Base-by-base conservation (phyloP, 2,329 filamentous ascomycete genomes). In the Ascochyta pisi region DNA sequence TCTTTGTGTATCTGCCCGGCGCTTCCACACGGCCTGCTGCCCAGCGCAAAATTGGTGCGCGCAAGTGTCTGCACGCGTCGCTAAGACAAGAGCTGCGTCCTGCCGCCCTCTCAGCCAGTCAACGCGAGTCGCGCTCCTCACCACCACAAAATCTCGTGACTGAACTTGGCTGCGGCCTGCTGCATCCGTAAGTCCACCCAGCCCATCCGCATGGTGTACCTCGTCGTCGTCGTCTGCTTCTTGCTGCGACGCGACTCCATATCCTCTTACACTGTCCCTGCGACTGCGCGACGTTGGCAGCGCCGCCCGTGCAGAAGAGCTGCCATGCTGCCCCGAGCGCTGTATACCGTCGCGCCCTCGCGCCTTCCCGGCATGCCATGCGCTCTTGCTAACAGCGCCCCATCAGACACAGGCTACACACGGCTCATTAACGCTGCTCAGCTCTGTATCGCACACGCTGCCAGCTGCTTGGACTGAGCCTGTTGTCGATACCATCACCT, bases 61-160 rank as follows among this genome's bases (percentile, higher is more conserved):
- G 43, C 50, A 51, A 53, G 31, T 50, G 29, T 54, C 34, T 19
- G 54, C 59, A 59, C 59, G 58, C 58, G 57, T 58, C 57, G 39
- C 52, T 60, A 53, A 65, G 61, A 63, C 66, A 63, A 58, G 50
- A 51, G 53, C 42, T 47, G 42, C 38, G 35, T 56, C 46, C 58
- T 57, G 59, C 54, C 41, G 48, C 54, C 56, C 46, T 54, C 57
- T 48, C 56, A 58, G 50, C 64, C 60, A 66, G 60, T 67, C 64
- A 67, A 57, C 62, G 63, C 64, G 60, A 63, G 58, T 62, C 61
- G 53, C 60, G 43, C 60, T 57, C 59, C 60, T 63, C 64, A 67
- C 61, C 62, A 68, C 66, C 63, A 58, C 52, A 62, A 62, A 67
- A 71, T 70, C 71, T 69, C 72, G 72, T 74, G 73, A 75, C 69